These are phyloP conservation scores for Monosporozyma servazzii DNA, from an alignment of 805 yeast genomes.

Conservation along the genomic window DNA sequence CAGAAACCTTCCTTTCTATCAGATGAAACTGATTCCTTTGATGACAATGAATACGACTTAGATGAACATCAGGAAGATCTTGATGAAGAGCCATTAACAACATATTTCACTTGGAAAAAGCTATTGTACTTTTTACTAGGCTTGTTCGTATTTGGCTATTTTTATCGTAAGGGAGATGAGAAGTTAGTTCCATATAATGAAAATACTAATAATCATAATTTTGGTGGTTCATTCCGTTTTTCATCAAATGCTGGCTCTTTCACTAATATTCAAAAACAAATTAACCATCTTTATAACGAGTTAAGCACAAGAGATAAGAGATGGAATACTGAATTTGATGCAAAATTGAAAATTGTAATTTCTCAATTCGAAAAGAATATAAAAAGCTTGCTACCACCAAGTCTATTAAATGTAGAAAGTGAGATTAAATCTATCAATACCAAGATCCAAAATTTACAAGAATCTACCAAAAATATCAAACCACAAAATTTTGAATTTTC, in stretches of 20 bases:
- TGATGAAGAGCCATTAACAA: not conserved
- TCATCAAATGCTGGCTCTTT: slow-evolving; percentile 5
- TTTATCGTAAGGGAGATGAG: not conserved
- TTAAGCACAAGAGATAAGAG: slow-evolving; percentile 17
- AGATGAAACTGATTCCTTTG: not conserved
- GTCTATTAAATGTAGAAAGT: slow-evolving; percentile 17
- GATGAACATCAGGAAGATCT: slow-evolving; percentile 10
- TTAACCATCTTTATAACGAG: slow-evolving; percentile 24
- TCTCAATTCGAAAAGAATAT: slow-evolving; percentile 27
- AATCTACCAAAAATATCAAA: not conserved
- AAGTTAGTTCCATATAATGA: not conserved
- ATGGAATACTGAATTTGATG: slow-evolving; percentile 22
- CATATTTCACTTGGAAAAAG: not conserved
- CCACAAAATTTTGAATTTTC: slow-evolving; percentile 5
- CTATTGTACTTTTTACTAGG: not conserved
- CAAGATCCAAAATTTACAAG: not conserved
- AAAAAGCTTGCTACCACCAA: slow-evolving; percentile 22
- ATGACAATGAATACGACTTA: slow-evolving; percentile 12
- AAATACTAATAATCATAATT: not conserved
- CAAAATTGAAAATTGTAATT: slow-evolving; percentile 22
- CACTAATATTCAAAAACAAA: slow-evolving; percentile 18
- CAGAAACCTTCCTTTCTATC: not conserved
- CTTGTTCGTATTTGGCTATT: not conserved
- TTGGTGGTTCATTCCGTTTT: not conserved
- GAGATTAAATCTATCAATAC: slow-evolving; percentile 4